These are phyloP conservation scores for Scedosporium apiospermum DNA, from an alignment of 2,329 filamentous ascomycete species.

Conservation along the genomic window DNA sequence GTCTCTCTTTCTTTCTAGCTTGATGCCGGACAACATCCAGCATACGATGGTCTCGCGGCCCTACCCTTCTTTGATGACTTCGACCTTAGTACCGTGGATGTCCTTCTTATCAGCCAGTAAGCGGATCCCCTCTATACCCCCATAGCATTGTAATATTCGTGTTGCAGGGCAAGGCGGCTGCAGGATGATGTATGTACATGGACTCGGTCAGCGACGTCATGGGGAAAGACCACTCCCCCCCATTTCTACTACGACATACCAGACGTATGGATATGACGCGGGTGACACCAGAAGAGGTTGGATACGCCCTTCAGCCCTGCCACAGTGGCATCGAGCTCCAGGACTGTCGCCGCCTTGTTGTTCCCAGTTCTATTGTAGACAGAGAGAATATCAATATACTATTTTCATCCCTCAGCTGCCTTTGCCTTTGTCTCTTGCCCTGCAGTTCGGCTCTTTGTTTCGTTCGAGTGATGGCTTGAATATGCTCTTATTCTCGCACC, in stretches of 20 bases:
- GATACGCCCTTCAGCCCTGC: neutral
- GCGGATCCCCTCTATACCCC: constrained; percentile 27
- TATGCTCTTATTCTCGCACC: neutral
- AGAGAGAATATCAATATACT: constrained; percentile 1
- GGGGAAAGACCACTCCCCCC: neutral
- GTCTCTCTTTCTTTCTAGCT: constrained; percentile 45
- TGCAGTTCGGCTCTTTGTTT: neutral
- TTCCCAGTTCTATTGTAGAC: neutral
- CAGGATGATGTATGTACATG: constrained; percentile 1
- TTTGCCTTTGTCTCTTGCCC: neutral
- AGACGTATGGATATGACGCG: neutral
- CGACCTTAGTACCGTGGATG: constrained; percentile 92
- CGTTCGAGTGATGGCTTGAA: constrained; percentile 2
- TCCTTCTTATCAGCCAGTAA: constrained; percentile 99
- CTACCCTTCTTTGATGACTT: constrained; percentile 98
- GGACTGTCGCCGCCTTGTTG: neutral
- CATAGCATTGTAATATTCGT: constrained; percentile 10
- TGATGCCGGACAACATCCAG: constrained; percentile 93
- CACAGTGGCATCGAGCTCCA: neutral
- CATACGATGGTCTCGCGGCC: constrained; percentile 85
- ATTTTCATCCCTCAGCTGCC: neutral
- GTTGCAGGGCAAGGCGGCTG: constrained; percentile 16
- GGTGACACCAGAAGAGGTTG: neutral
- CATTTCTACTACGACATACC: neutral
- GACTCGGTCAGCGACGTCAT: neutral